These are phyloP conservation scores for Potentilla sterilis DNA, from an alignment of 306 rosid genomes.

Conservation along the genomic window DNA sequence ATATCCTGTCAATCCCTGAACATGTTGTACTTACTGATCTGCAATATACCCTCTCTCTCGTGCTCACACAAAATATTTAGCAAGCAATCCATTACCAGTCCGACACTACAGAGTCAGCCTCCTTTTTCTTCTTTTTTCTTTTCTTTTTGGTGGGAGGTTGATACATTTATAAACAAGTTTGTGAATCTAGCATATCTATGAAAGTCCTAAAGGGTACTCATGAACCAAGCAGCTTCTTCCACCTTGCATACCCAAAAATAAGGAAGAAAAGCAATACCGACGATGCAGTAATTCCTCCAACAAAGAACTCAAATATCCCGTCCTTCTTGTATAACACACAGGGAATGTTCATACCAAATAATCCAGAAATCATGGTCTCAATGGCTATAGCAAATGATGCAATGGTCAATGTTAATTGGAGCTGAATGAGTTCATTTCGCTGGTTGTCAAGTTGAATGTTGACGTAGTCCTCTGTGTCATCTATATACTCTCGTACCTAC, in stretches of 20 bases:
- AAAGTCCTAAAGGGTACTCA: slow-evolving; percentile 28
- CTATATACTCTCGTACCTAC: slow-evolving; percentile 96
- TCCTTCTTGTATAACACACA: slow-evolving; percentile 19
- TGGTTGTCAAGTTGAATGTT: slow-evolving; percentile 98
- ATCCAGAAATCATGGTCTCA: slow-evolving; percentile 69
- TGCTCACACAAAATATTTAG: background rate
- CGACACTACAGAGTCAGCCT: background rate
- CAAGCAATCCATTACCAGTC: background rate
- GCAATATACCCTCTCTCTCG: background rate
- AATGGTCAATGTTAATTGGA: slow-evolving; percentile 84
- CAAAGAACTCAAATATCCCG: slow-evolving; percentile 58
- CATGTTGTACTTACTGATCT: background rate
- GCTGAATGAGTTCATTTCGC: slow-evolving; percentile 93
- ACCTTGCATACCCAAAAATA: slow-evolving; percentile 78
- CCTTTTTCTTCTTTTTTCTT: too few species aligned
- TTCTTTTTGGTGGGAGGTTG: background rate
- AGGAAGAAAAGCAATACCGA: slow-evolving; percentile 55
- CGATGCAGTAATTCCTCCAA: slow-evolving; percentile 38
- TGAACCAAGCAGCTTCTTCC: slow-evolving; percentile 86
- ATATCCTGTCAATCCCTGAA: background rate
- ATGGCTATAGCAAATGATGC: slow-evolving; percentile 79
- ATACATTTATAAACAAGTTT: background rate
- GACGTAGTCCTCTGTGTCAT: slow-evolving; percentile 94
- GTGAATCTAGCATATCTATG: background rate
- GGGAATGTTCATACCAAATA: slow-evolving; percentile 92